phyloP scores from a whole-genome alignment of 345 rosid genomes.

The Theobroma cacao region DNA sequence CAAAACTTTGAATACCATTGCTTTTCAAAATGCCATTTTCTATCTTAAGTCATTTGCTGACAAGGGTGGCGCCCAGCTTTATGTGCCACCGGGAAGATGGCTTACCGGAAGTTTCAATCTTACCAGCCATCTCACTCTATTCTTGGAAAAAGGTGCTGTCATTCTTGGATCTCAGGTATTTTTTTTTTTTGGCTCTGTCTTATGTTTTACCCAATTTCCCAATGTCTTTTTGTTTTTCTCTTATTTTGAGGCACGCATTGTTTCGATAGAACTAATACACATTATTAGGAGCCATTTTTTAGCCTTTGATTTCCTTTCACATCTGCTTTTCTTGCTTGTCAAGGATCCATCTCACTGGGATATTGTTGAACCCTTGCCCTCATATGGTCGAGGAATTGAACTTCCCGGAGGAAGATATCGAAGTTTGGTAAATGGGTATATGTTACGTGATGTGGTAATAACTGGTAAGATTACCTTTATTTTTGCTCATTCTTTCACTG shows the following conservation, averaged over 20 bases:
- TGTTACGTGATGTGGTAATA: slow-evolving; percentile 68
- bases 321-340: slow-evolving; percentile 13
- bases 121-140: slow-evolving; percentile 95
- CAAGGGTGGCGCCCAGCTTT: slow-evolving; percentile 98
- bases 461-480: slow-evolving; percentile 47
- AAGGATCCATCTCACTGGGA: slow-evolving; percentile 89
- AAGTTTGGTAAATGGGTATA: slow-evolving; percentile 82
- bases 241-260: neutral
- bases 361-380: slow-evolving; percentile 71
- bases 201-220: neutral
- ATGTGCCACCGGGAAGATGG: slow-evolving; percentile 87
- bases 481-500: neutral
- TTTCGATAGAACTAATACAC: neutral
- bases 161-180: slow-evolving; percentile 90
- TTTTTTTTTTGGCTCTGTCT: neutral
- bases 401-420: slow-evolving; percentile 72
- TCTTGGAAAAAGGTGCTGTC: slow-evolving; percentile 81
- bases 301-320: neutral
- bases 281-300: neutral
- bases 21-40: slow-evolving; percentile 92
- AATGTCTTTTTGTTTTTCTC: neutral
- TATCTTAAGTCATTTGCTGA: slow-evolving; percentile 93
- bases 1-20: slow-evolving; percentile 70
- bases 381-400: slow-evolving; percentile 87
- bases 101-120: slow-evolving; percentile 92